phyloP scores from a whole-genome alignment of 495 filamentous ascomycete species.

The Xylaria longipes region DNA sequence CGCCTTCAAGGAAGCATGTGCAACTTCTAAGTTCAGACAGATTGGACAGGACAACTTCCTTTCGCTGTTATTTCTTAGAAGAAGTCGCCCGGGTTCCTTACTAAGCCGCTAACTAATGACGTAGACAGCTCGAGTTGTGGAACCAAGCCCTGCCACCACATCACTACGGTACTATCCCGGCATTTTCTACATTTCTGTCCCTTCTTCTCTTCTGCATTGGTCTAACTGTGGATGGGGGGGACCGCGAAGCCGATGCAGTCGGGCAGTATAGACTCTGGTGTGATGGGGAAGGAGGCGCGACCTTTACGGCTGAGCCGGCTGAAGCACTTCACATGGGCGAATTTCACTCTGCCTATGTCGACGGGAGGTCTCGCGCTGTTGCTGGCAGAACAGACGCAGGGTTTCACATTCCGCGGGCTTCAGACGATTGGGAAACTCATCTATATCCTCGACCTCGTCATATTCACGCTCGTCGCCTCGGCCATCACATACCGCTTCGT shows the following conservation, averaged over 20 bases:
- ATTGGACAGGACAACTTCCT: not conserved
- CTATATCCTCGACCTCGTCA: slow-evolving; percentile 67
- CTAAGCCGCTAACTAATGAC: not conserved
- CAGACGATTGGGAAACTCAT: slow-evolving; percentile 64
- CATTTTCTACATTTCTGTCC: not conserved
- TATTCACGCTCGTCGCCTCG: slow-evolving; percentile 61
- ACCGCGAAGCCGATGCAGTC: not conserved
- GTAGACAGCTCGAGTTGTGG: not conserved
- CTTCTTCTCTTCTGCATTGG: not conserved
- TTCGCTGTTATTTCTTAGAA: not conserved
- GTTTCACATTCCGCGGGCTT: slow-evolving; percentile 59
- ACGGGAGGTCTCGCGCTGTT: slow-evolving; percentile 69
- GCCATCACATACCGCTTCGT: slow-evolving; percentile 64
- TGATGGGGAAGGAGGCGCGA: not conserved
- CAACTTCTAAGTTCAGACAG: not conserved
- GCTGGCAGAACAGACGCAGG: slow-evolving; percentile 62
- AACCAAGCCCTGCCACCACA: not conserved
- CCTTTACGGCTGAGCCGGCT: slow-evolving; percentile 45
- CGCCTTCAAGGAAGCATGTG: not conserved
- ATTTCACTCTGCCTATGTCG: slow-evolving; percentile 71
- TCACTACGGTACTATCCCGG: not conserved
- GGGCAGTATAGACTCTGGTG: not conserved
- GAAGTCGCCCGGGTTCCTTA: not conserved
- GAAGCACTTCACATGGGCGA: slow-evolving; percentile 75
- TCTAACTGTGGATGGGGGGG: not conserved